phyloP scores from a whole-genome alignment of 768 basidiomycete species.

The Termitomyces sp. region DNA sequence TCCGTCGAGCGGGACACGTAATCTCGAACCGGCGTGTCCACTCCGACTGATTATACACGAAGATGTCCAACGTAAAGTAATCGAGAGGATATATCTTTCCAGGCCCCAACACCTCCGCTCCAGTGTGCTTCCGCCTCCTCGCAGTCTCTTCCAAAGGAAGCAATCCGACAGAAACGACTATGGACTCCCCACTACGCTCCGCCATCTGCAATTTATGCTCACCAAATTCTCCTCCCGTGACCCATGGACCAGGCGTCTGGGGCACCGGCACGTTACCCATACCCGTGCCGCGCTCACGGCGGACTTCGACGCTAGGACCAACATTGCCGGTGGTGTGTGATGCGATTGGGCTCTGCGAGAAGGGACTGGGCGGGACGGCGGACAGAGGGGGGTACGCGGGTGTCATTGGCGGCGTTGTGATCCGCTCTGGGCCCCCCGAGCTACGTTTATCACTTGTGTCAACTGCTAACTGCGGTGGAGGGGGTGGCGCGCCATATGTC shows the following conservation, averaged over 20 bases:
- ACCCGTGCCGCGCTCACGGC: constrained; percentile 49
- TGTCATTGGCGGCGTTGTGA: constrained; percentile 42
- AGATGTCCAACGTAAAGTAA: constrained; percentile 78
- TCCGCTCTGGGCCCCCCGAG: constrained; percentile 9
- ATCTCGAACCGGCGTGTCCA: constrained; percentile 79
- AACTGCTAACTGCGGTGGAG: constrained; percentile 20
- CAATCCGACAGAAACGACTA: constrained; percentile 69
- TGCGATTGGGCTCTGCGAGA: constrained; percentile 53
- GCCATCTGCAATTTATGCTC: constrained; percentile 32
- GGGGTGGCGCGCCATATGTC: constrained; percentile 48
- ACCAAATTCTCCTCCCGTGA: constrained; percentile 38
- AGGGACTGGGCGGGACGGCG: constrained; percentile 47
- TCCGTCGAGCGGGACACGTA: constrained; percentile 55
- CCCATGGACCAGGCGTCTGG: constrained; percentile 54
- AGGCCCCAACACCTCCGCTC: constrained; percentile 19
- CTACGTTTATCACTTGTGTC: constrained; percentile 1
- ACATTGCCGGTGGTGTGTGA: constrained; percentile 45
- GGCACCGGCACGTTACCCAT: constrained; percentile 33
- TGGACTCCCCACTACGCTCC: constrained; percentile 45
- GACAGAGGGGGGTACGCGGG: constrained; percentile 60
- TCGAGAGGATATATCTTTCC: constrained; percentile 69
- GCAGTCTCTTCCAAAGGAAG: constrained; percentile 24
- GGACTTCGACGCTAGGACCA: constrained; percentile 63
- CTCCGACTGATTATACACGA: constrained; percentile 79
- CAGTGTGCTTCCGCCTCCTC: constrained; percentile 16